Conservation (phyloP, 192 early-diverging fungal genomes). For the Podila epicladia region DNA sequence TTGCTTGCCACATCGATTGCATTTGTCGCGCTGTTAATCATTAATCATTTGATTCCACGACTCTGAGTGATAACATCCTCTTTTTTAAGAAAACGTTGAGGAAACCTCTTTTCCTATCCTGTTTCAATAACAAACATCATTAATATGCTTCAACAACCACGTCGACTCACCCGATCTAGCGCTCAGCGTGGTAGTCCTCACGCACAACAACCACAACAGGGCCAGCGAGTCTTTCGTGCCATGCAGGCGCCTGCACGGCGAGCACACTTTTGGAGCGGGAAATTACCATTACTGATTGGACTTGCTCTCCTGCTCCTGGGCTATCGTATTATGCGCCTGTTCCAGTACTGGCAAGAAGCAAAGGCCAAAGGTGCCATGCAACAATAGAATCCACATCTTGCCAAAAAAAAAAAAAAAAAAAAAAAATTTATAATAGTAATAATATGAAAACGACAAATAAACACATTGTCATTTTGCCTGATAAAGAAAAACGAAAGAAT, state of each 20-base stretch:
- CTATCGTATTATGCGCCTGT: slow-evolving; percentile 31
- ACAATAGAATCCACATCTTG: no score
- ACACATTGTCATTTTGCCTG: no score
- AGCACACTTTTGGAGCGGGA: slow-evolving; percentile 29
- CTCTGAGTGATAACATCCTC: no score
- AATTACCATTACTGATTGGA: slow-evolving; percentile 25
- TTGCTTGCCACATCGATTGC: no score
- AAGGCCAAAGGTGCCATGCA: not conserved
- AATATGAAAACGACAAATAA: no score
- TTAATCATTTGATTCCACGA: no score
- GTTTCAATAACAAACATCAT: not conserved
- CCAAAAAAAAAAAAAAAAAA: not conserved
- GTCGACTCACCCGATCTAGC: slow-evolving; percentile 33
- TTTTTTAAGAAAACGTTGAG: no score
- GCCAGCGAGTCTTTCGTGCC: slow-evolving; percentile 19
- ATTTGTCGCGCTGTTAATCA: no score
- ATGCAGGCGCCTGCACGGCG: slow-evolving; percentile 1
- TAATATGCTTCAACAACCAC: slow-evolving; percentile 32
- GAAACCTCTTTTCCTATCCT: no score
- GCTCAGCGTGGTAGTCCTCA: slow-evolving; percentile 15
- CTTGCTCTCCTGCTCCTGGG: slow-evolving; percentile 25
- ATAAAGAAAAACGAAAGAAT: not conserved
- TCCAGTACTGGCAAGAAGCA: slow-evolving; percentile 21
- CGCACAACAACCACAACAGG: slow-evolving; percentile 5
- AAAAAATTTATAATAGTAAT: no score